Evolutionary conservation across 148 eudicot species (phyloP), one percentile per base, ranked within the genome.

Genomic region (Persicaria tinctoria): DNA sequence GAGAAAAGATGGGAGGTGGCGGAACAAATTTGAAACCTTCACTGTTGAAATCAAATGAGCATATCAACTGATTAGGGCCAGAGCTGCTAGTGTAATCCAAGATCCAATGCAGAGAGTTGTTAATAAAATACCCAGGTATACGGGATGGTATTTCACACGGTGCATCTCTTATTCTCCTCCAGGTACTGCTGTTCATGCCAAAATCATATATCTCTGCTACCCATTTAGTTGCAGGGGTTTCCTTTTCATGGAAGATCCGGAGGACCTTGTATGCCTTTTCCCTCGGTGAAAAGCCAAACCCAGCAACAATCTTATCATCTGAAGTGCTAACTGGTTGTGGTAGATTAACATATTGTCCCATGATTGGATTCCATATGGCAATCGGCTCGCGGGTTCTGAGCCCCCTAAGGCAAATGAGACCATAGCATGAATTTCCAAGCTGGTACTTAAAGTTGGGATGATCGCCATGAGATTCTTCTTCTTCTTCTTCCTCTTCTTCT

Each of bases 381-480:
- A 45, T 46, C 1, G 85, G 86, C 47, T 85, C 79, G 5, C 77
- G 80, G 20, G 80, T 73, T 5, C 54, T 38, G 12, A 62, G 53
- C 3, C 75, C 75, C 47, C 82, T 59, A 0, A 85, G 11, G 46
- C 88, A 83, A 66, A 85, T 68, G 57, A 85, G 75, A 9, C 88
- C 88, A 46, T 85, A 74, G 80, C 88, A 85, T 3, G 82, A 78
- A 69, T 81, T 85, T 3, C 83, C 83, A 1, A 83, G 63, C 64
- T 80, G 81, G 38, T 75, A 83, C 11, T 68, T 70, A n/a, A 78
- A 76, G 56, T 56, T 68, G 0, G 59, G 78, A 49, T 6, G 51
- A 13, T 17, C 3, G 18, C 20, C 44, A 45, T 45, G 5, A 68
- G 8, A 3, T 8, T 23, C 66, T 17, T 23, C 18, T n/a, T 11